Evolutionary conservation across 441 rosid species (phyloP), one percentile per base, ranked within the genome.

Genomic region (Adansonia rubrostipa): DNA sequence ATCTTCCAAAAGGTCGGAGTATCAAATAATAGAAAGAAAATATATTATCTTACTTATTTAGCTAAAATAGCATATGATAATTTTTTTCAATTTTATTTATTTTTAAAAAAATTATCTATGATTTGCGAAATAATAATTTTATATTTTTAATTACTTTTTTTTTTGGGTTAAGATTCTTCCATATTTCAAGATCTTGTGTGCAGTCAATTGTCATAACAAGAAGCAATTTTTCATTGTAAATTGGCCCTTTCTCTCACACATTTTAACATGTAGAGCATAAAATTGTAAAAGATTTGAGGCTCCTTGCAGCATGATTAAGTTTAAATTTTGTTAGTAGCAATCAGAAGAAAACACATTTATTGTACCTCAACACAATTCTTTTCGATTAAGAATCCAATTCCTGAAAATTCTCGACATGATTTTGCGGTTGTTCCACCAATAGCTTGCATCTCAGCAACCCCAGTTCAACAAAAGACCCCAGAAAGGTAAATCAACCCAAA

Each of bases 181-280:
- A 40, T 62, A 70, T 61, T 77, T 68, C 51, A 28, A 33, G 22
- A 67, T 77, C 80, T 77, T 44, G 81, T 71, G 71, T 67, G 64
- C 57, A 14, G 68, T 63, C 45, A 6, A 2, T 14, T 33, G 75
- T 20, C 8, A 4, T 19, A 71, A 61, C 80, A 58, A 69, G 78
- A 86, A 71, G 75, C 64, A 62, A 63, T 28, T 60, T 56, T 54
- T 77, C 77, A 9, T 56, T 75, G 6, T 75, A 57, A 62, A 76
- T 74, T 63, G 64, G 36, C 73, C 67, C n/a, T 70, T 51, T 66
- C 56, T 61, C 64, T 61, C 53, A 56, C 42, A 48, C 73, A n/a
- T 74, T 33, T 61, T 22, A 20, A 44, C 22, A 50, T 47, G 67
- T 75, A 78, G 56, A 72, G 8, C 58, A 45, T 45, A 13, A 50